phyloP scores from a whole-genome alignment of 2,329 filamentous ascomycete genomes.

The Chrysoporthe deuterocubensis region DNA sequence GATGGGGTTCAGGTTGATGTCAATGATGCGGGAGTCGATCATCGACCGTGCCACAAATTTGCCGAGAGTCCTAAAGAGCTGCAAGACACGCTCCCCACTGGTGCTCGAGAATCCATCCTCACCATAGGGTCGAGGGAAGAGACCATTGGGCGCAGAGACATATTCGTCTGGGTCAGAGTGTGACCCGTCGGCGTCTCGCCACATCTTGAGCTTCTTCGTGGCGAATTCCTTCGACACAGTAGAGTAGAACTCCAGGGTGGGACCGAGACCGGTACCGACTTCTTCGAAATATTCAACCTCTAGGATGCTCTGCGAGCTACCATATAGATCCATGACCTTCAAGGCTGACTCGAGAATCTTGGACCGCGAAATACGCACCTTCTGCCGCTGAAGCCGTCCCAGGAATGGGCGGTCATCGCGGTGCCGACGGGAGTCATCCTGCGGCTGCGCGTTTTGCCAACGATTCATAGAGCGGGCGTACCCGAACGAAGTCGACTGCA shows the following conservation, averaged over 20 bases:
- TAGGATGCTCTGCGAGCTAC: constrained; percentile 91
- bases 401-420: constrained; percentile 91
- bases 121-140: constrained; percentile 91
- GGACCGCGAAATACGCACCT: constrained; percentile 94
- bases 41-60: constrained; percentile 98
- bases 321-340: constrained; percentile 99
- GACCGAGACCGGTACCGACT: constrained; percentile 92
- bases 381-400: constrained; percentile 89
- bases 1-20: constrained; percentile 94
- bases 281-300: constrained; percentile 99
- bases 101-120: constrained; percentile 74
- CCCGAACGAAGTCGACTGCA: constrained; percentile 97
- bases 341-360: constrained; percentile 95
- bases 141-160: constrained; percentile 79
- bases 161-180: constrained; percentile 74
- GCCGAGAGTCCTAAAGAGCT: constrained; percentile 89
- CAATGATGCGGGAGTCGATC: constrained; percentile 97
- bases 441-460: constrained; percentile 90
- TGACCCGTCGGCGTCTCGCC: constrained; percentile 79
- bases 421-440: constrained; percentile 80
- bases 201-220: constrained; percentile 95
- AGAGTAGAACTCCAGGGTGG: constrained; percentile 96
- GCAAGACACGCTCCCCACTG: constrained; percentile 83
- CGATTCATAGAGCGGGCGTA: constrained; percentile 96
- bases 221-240: constrained; percentile 97